These are phyloP conservation scores for Hapsidospora chrysogenum DNA, from an alignment of 495 filamentous ascomycete species.

Conservation along the genomic window DNA sequence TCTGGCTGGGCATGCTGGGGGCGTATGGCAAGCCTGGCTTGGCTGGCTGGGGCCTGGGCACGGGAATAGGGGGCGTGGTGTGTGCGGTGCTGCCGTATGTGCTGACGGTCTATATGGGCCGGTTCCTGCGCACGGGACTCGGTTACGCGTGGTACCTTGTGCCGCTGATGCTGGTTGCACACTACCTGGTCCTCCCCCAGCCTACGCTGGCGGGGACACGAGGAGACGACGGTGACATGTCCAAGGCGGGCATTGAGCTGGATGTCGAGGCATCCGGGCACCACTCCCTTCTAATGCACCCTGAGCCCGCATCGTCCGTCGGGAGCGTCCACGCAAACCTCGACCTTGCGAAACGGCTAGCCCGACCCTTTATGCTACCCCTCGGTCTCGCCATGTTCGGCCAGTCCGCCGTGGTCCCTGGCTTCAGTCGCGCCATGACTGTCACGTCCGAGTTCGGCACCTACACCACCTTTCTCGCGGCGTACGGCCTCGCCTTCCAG, in stretches of 20 bases:
- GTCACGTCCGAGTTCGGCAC: background rate
- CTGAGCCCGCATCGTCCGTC: background rate
- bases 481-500: background rate
- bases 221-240: background rate
- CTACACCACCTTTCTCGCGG: background rate
- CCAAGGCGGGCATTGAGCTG: background rate
- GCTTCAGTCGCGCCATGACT: background rate
- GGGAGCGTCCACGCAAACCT: background rate
- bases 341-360: background rate
- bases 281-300: background rate
- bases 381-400: background rate
- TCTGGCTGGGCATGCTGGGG: background rate
- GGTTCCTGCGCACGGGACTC: background rate
- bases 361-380: background rate
- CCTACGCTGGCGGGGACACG: too few species aligned
- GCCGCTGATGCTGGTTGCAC: background rate
- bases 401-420: background rate
- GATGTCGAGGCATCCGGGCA: background rate
- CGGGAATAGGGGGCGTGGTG: background rate
- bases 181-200: background rate
- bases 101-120: background rate
- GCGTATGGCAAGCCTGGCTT: background rate
- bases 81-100: background rate
- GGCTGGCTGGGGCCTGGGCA: conserved; percentile 1
- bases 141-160: background rate